Percentiles rank a stretch among this genome's conserved stretches.
Evolutionary conservation across 108 stramenopile genomes (phyloP).

Genomic region (Cylindrotheca closterium): DNA sequence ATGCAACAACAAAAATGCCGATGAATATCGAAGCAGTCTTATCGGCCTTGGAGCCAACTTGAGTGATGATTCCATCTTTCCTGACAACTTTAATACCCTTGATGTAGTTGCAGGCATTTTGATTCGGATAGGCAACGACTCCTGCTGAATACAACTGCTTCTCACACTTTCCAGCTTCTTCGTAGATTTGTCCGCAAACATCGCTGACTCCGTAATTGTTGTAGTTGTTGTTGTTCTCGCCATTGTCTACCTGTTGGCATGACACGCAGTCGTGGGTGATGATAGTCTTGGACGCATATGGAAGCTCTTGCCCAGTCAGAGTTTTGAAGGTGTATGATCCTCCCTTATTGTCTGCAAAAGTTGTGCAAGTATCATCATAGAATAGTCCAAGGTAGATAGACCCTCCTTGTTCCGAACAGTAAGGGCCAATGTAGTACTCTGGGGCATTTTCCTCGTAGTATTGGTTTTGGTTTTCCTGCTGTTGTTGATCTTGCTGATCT

Average conservation of each 20-base stretch:
- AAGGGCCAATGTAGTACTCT: conserved; percentile 72
- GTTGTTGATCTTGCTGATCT: not conserved
- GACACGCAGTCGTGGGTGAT: conserved; percentile 68
- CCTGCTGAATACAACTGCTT: conserved; percentile 31
- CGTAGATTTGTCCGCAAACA: conserved; percentile 65
- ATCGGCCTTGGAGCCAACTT: conserved; percentile 43
- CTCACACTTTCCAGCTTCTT: conserved; percentile 79
- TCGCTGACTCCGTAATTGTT: conserved; percentile 56
- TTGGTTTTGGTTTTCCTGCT: conserved; percentile 17
- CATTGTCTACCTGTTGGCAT: conserved; percentile 52
- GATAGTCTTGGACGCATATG: conserved; percentile 55
- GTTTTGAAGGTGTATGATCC: conserved; percentile 42
- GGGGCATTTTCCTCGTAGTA: not conserved
- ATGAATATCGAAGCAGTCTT: conserved; percentile 76
- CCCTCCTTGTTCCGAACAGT: conserved; percentile 81
- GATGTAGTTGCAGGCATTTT: conserved; percentile 82
- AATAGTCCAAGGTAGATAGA: conserved; percentile 73
- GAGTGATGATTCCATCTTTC: conserved; percentile 58
- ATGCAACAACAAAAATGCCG: conserved; percentile 76
- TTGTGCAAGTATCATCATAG: conserved; percentile 74
- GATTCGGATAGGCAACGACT: conserved; percentile 42
- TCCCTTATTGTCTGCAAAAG: conserved; percentile 48
- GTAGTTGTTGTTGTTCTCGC: conserved; percentile 49
- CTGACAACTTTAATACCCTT: conserved; percentile 75
- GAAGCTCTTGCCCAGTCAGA: conserved; percentile 50